These are phyloP conservation scores for Amphibolis antarctica DNA, from an alignment of 106 monocot genomes.

Conservation along the genomic window DNA sequence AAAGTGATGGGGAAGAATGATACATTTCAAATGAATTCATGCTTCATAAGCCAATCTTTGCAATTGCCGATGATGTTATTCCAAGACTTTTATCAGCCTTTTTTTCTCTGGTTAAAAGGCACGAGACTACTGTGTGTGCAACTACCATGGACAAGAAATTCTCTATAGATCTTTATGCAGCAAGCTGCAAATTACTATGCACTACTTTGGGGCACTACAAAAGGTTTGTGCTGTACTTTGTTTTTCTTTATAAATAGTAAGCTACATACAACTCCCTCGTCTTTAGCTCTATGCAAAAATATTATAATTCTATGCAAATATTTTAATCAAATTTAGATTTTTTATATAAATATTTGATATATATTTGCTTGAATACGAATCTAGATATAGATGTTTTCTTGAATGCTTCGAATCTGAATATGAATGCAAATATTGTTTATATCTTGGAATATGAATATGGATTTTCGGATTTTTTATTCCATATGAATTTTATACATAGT, in stretches of 20 bases:
- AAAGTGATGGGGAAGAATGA: slow-evolving; percentile 47
- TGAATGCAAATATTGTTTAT: no score
- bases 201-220: slow-evolving; percentile 58
- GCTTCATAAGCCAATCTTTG: slow-evolving; percentile 53
- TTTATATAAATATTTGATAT: no score
- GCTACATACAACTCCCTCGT: no score
- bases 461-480: no score
- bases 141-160: slow-evolving; percentile 39
- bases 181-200: slow-evolving; percentile 79
- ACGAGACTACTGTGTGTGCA: slow-evolving; percentile 1
- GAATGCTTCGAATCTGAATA: no score
- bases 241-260: neutral
- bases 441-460: no score
- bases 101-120: slow-evolving; percentile 5
- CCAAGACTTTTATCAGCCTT: slow-evolving; percentile 33
- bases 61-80: slow-evolving; percentile 60
- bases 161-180: slow-evolving; percentile 59
- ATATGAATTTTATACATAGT: no score
- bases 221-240: slow-evolving; percentile 20
- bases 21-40: slow-evolving; percentile 34
- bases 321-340: no score
- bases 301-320: no score
- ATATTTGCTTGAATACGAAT: no score
- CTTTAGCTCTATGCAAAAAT: no score
- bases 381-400: no score